Conservation (phyloP, 2,329 filamentous ascomycete species). For the Fusarium paranaense region DNA sequence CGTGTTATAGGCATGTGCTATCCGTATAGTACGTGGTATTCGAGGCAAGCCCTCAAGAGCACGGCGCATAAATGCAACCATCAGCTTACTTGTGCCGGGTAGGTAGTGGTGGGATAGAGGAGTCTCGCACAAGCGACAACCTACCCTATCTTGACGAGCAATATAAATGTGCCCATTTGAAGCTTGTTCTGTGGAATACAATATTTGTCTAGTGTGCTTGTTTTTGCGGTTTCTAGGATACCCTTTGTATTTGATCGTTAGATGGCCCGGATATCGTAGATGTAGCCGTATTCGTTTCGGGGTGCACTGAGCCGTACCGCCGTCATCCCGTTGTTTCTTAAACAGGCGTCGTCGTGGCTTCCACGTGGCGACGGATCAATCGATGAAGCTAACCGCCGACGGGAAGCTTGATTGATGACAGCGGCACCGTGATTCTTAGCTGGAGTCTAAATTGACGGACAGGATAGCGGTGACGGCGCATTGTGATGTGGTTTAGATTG, state of each 20-base stretch:
- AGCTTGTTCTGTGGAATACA: background rate
- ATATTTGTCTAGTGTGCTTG: no score
- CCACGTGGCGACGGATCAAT: background rate
- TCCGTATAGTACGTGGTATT: background rate
- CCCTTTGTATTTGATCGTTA: background rate
- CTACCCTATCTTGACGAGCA: background rate
- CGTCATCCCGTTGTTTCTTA: background rate
- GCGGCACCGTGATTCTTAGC: background rate
- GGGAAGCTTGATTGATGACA: background rate
- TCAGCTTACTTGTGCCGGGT: background rate
- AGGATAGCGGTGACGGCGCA: no score
- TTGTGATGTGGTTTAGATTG: background rate
- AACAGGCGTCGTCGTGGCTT: background rate
- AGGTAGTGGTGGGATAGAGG: background rate
- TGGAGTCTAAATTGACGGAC: background rate
- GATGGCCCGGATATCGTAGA: background rate
- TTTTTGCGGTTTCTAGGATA: background rate
- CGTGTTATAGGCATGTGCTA: background rate
- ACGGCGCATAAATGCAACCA: background rate
- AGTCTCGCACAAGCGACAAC: background rate
- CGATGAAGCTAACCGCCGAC: background rate
- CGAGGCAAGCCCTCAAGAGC: background rate
- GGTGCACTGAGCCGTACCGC: background rate
- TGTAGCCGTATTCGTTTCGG: background rate
- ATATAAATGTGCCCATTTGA: background rate